Evolutionary conservation across 2,329 filamentous ascomycete species (phyloP), one percentile per base, ranked within the genome.

Genomic region (Tetracladium maxilliforme): DNA sequence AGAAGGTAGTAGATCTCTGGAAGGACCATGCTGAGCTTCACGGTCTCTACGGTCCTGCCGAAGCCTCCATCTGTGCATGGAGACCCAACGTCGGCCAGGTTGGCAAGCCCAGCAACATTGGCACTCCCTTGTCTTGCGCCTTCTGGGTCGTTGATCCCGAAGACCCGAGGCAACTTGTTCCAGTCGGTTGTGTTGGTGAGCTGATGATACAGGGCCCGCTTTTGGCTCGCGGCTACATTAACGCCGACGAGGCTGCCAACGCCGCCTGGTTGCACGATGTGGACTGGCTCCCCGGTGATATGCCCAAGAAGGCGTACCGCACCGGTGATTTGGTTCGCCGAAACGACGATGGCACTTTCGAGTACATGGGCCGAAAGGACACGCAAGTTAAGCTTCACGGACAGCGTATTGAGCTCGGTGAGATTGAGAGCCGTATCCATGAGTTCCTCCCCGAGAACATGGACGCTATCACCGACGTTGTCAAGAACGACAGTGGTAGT

Each of bases 381-480:
- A 64, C 63, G n/a, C 72, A 74, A 43, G 64, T 76, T 27, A 80
- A 81, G 46, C 49, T 79, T 15, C 56, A 61, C 8, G 79, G 78
- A 14, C 73, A 68, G 34, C 54, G 73, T 27, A 62, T 76, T 25
- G 78, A 73, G 45, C 53, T 72, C 25, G 58, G 51, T 9, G 61
- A 58, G 40, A 60, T 59, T 26, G 64, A 54, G 40, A 49, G 48
- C 32, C 51, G 51, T 27, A 36, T 45, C 14, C 51, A 26, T 30
- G 46, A 33, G 26, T 43, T 41, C 8, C 51, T 58, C 16, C 49
- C 56, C 6, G 28, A 43, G 1, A 6, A 49, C 32, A 22, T 33
- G 6, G 49, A 56, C 22, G 51, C 51, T 4, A 52, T 51, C 1
- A 54, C 57, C n/a, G 55, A 58, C 23, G 36, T 58, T 1, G 48